phyloP scores from a whole-genome alignment of 352 stramenopile genomes.

The Phytophthora chlamydospora region DNA sequence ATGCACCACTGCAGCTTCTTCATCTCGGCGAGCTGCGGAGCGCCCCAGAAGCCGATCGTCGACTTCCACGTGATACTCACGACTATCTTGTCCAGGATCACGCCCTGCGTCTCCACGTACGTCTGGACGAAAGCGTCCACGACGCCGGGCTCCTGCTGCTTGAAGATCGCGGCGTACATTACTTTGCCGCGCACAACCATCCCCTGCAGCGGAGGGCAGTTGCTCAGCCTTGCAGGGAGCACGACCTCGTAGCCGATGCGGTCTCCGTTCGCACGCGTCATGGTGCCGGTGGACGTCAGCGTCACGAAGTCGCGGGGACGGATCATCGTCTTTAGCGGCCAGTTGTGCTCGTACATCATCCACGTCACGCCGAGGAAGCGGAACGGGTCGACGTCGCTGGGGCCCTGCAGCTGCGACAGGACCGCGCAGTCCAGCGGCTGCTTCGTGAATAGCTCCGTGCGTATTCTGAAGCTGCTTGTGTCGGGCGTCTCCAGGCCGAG shows the following conservation, averaged over 20 bases:
- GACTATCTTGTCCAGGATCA: constrained; percentile 22
- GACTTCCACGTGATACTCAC: constrained; percentile 12
- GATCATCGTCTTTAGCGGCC: constrained; percentile 28
- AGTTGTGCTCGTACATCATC: constrained; percentile 28
- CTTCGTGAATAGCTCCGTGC: constrained; percentile 16
- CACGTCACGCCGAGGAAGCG: constrained; percentile 39
- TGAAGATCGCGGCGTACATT: constrained; percentile 28
- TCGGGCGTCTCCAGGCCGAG: constrained; percentile 23
- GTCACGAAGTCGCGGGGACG: constrained; percentile 40
- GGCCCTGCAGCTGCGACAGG: constrained; percentile 27
- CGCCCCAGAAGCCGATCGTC: constrained; percentile 15
- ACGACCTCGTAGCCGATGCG: constrained; percentile 48
- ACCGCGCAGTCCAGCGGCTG: constrained; percentile 23
- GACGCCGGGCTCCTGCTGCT: constrained; percentile 24
- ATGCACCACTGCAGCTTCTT: constrained; percentile 39
- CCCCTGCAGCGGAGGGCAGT: constrained; percentile 32
- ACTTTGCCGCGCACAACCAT: constrained; percentile 12
- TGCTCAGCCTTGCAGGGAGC: constrained; percentile 41
- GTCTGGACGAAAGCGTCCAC: constrained; percentile 26
- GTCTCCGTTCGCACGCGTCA: constrained; percentile 37
- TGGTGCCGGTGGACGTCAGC: constrained; percentile 32
- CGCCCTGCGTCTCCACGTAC: constrained; percentile 24
- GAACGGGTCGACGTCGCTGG: constrained; percentile 37
- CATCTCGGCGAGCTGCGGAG: constrained; percentile 22
- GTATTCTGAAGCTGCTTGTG: constrained; percentile 12